These are phyloP conservation scores for Conoideocrella luteorostrata DNA, from an alignment of 2,329 filamentous ascomycete species.

Conservation along the genomic window DNA sequence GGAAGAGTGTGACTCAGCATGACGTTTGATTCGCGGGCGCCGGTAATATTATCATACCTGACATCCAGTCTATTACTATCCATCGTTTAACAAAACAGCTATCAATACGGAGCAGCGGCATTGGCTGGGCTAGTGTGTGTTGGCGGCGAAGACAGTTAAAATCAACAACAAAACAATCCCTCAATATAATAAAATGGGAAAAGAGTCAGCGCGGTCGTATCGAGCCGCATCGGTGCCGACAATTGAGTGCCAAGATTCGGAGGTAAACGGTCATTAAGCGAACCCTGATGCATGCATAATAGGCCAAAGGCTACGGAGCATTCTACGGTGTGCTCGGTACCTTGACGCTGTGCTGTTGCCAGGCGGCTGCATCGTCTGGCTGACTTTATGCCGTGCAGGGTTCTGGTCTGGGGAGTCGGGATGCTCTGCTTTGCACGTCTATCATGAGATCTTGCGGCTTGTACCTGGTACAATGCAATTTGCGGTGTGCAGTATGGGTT, in stretches of 20 bases:
- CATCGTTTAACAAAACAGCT: not conserved
- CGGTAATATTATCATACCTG: not conserved
- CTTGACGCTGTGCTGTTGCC: too few species aligned
- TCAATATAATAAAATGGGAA: too few species aligned
- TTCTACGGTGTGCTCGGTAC: too few species aligned
- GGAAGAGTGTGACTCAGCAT: not conserved
- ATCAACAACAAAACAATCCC: too few species aligned
- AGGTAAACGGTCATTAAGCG: not conserved
- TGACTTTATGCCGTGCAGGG: too few species aligned
- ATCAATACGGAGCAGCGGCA: not conserved
- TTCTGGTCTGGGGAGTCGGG: too few species aligned
- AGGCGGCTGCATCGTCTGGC: too few species aligned
- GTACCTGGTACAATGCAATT: too few species aligned
- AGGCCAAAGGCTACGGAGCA: not conserved
- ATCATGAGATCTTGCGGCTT: too few species aligned
- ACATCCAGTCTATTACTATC: not conserved
- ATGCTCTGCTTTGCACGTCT: too few species aligned
- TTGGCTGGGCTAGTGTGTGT: not conserved
- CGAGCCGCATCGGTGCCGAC: not conserved
- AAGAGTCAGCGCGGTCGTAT: not conserved
- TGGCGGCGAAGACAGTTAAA: too few species aligned
- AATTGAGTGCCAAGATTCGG: not conserved
- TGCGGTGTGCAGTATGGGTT: too few species aligned
- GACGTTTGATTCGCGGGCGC: not conserved
- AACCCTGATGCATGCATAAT: not conserved